Evolutionary conservation across 805 yeast species (phyloP), one percentile per base, ranked within the genome.

Genomic region (Teunomyces panamensis): DNA sequence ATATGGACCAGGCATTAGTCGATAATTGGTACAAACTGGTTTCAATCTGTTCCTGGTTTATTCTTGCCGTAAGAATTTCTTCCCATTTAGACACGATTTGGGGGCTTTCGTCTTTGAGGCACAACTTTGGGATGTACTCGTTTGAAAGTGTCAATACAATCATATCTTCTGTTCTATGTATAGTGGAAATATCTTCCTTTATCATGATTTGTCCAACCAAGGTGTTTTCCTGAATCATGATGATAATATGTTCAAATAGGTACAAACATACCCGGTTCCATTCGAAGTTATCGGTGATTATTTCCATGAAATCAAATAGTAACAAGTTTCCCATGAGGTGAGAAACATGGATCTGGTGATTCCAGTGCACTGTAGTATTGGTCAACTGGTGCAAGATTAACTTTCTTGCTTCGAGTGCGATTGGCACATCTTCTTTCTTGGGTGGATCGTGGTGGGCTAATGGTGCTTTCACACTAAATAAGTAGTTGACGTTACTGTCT

Each of bases 1-100:
- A 56, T 8, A 75, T 52, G 8, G 58, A 58, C 82, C 85, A 78
- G 0, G 75, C 74, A 51, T 75, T 81, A 1, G 76, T 68, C 1
- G 85, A 75, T 50, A 80, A 60, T 55, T 79, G 81, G 29, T 68
- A 66, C 24, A 79, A 52, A 32, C 34, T 47, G 6, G 29, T 43
- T 11, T 42, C 48, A 8, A 50, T 28, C n/a, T 49, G 51, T 29
- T 30, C 56, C 10, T 29, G 13, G 11, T 26, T 26, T 9, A 37
- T 11, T 37, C 41, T 37, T 7, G 41, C 24, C 11, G 30, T n/a
- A n/a, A 37, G 41, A 37, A 47, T 61, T 66, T 46, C 63, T 30
- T 67, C 65, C 78, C 82, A 79, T 58, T 77, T 77, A 5, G 64
- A 51, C 0, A 67, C 54, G 1, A 75, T 50, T 10, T 71, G 56